Evolutionary conservation across 1,284 basidiomycete species (phyloP).

Genomic region (Thecaphora thlaspeos): DNA sequence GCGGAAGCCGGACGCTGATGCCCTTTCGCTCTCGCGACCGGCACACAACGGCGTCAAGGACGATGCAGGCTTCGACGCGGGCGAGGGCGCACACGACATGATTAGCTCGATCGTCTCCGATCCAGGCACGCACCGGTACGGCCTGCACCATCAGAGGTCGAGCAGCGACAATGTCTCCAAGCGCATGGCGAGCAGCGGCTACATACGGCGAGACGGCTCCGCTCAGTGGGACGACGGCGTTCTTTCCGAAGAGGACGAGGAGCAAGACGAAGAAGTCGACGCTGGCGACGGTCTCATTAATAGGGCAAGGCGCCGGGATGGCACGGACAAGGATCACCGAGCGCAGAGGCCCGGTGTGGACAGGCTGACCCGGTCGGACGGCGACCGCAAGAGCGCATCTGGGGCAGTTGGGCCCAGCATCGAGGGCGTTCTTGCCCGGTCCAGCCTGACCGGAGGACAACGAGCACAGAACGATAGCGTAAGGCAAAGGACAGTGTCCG

Average conservation of each 20-base stretch:
- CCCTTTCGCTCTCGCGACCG: too few species aligned
- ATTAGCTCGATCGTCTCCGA: constrained; percentile 32
- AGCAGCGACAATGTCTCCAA: not conserved
- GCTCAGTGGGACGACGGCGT: constrained; percentile 10
- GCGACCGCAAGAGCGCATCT: too few species aligned
- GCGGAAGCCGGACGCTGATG: too few species aligned
- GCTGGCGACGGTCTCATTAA: too few species aligned
- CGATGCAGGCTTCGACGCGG: not conserved
- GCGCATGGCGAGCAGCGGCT: not conserved
- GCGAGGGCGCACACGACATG: constrained; percentile 4
- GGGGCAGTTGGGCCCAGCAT: not conserved
- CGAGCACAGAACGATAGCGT: too few species aligned
- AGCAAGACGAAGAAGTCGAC: constrained; percentile 14
- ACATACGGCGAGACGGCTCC: not conserved
- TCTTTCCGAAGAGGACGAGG: constrained; percentile 24
- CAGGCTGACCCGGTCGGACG: too few species aligned
- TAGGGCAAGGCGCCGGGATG: too few species aligned
- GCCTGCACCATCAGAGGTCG: not conserved
- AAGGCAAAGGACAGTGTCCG: not conserved
- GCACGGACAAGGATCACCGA: too few species aligned
- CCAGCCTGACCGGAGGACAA: not conserved
- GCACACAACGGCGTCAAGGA: too few species aligned
- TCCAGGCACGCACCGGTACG: constrained; percentile 8
- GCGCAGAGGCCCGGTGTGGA: too few species aligned
- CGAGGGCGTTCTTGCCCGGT: not conserved